phyloP scores from a whole-genome alignment of 73 alveolate genomes.

The Paramecium primaurelia region DNA sequence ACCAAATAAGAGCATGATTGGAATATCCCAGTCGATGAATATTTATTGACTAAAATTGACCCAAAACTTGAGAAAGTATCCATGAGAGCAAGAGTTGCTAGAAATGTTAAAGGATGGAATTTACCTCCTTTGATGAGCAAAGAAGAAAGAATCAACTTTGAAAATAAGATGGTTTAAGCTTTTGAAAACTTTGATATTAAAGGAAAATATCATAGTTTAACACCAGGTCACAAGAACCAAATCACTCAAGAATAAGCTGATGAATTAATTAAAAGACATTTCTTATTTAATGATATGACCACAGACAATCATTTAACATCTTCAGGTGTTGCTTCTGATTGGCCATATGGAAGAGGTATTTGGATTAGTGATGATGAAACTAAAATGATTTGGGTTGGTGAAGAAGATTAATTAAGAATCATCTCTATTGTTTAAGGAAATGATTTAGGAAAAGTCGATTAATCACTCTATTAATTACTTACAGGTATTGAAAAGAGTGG shows the following conservation, averaged over 20 bases:
- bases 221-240: not conserved
- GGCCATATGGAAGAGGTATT: constrained; percentile 27
- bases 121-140: not conserved
- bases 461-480: not conserved
- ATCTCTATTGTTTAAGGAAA: not conserved
- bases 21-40: constrained; percentile 20
- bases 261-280: not conserved
- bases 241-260: not conserved
- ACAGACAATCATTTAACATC: constrained; percentile 16
- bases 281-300: constrained; percentile 13
- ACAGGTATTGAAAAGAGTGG: constrained; percentile 36
- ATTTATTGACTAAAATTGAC: not conserved
- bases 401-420: constrained; percentile 7
- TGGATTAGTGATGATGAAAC: constrained; percentile 23
- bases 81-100: constrained; percentile 32
- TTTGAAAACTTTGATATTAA: not conserved
- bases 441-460: not conserved
- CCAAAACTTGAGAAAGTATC: not conserved
- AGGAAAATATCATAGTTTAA: constrained; percentile 7
- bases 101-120: constrained; percentile 20
- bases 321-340: constrained; percentile 23
- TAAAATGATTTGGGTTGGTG: constrained; percentile 27
- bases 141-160: not conserved
- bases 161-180: not conserved
- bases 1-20: constrained; percentile 14